Evolutionary conservation across 2,329 filamentous ascomycete species (phyloP).

Genomic region (Anthostomella pinea): DNA sequence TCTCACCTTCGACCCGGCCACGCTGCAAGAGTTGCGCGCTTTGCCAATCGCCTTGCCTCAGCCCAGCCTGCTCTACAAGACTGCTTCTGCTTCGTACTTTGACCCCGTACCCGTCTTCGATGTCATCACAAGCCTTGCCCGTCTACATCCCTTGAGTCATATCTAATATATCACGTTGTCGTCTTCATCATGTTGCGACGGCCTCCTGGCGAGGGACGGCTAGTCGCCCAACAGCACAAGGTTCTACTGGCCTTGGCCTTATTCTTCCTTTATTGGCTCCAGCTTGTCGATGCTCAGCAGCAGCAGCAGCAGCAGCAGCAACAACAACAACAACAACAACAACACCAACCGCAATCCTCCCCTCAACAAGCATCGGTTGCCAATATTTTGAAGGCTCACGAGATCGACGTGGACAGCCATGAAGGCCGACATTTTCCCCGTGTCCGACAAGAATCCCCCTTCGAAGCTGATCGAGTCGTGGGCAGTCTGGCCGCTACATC

Average conservation of each 20-base stretch:
- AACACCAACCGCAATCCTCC: conserved; percentile 23
- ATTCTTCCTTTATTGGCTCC: conserved; percentile 45
- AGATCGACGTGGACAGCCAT: conserved; percentile 17
- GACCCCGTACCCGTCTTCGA: no score
- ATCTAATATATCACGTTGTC: conserved; percentile 16
- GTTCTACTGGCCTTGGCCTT: conserved; percentile 47
- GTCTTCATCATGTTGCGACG: conserved; percentile 52
- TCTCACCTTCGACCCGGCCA: no score
- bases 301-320: conserved; percentile 42
- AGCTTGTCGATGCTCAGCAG: conserved; percentile 56
- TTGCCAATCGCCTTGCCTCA: no score
- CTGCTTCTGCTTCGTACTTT: no score
- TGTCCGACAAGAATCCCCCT: conserved; percentile 20
- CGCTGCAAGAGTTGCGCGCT: no score
- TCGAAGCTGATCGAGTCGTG: conserved; percentile 17
- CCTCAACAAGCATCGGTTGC: conserved; percentile 24
- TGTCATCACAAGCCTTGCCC: not conserved
- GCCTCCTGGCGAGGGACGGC: conserved; percentile 53
- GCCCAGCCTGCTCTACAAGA: no score
- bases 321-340: conserved; percentile 56
- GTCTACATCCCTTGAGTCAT: not conserved
- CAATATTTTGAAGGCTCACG: conserved; percentile 23
- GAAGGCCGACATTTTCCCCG: conserved; percentile 17
- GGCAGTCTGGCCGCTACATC: conserved; percentile 27
- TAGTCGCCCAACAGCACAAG: conserved; percentile 37